phyloP scores from a whole-genome alignment of 495 filamentous ascomycete species.

The Talaromyces thailandensis region DNA sequence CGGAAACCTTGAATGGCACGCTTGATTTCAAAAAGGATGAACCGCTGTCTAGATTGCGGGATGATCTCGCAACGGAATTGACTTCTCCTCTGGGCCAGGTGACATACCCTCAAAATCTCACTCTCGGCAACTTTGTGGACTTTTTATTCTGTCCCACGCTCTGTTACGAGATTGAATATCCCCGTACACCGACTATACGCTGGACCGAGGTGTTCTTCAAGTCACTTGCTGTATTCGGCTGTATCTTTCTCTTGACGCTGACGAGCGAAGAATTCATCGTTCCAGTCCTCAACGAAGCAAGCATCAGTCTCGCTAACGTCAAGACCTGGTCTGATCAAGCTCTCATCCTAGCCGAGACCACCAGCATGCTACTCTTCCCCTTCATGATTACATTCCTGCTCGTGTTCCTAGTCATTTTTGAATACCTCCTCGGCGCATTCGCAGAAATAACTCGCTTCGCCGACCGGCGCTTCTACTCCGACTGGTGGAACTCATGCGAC shows the following conservation, averaged over 20 bases:
- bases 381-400: conserved; percentile 96
- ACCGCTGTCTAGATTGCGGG: conserved; percentile 58
- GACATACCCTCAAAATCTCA: conserved; percentile 86
- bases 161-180: conserved; percentile 97
- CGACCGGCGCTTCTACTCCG: conserved; percentile 90
- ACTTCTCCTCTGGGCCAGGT: conserved; percentile 81
- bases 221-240: conserved; percentile 84
- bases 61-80: conserved; percentile 82
- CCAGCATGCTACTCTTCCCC: conserved; percentile 86
- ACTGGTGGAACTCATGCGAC: conserved; percentile 78
- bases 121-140: conserved; percentile 71
- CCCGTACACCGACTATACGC: conserved; percentile 59
- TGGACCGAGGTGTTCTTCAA: conserved; percentile 84
- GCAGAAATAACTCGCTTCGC: conserved; percentile 90
- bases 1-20: conserved; percentile 20
- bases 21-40: conserved; percentile 29
- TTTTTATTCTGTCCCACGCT: conserved; percentile 89
- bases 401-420: conserved; percentile 94
- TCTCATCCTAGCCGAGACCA: conserved; percentile 83
- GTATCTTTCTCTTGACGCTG: conserved; percentile 88
- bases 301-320: conserved; percentile 49
- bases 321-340: conserved; percentile 53
- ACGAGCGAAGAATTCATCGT: conserved; percentile 94
- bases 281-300: conserved; percentile 76
- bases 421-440: conserved; percentile 90